Base-by-base conservation (phyloP, 2,329 filamentous ascomycete species). In the Trichophyton equinum region DNA sequence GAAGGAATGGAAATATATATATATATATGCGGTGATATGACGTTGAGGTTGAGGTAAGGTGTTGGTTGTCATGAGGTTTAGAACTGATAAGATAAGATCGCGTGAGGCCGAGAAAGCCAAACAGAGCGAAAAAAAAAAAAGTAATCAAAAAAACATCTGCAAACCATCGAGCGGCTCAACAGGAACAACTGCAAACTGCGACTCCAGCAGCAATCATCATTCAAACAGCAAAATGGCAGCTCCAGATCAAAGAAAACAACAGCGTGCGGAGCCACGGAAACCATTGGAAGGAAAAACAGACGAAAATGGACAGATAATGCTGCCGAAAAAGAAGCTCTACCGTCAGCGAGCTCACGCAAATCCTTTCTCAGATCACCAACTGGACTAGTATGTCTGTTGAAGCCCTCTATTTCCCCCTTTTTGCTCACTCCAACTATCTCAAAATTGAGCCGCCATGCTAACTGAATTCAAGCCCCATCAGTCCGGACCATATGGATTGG, bases 331-430 rank as follows among this genome's bases (percentile, higher is more conserved):
- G 80, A 92, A 88, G 77, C 96, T 94, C 77, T 99, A 96, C 74
- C 85, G 94, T 61, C 94, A 99, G 75, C 84, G 94, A 73, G 94
- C 94, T 42, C 94, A 99, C 77, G 94, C 94, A 64, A 99, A 99
- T 77, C 91, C 92, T 5, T 99, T 99, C 76, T 96, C 92, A 2
- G 94, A 99, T 70, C 94, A 99, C 78, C 79, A 83, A 62, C 79
- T 99, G 71, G 81, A 82, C 69, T 99, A 99, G 94, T 95, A 82
- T 69, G 84, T 78, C 18, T 53, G 5, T 30, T 38, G 33, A 38
- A 38, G 11, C 7, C 18, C 9, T 46, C 22, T 22, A 8, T 59
- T 62, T 44, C 4, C 47, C 40, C 46, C 11, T 44, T 57, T 25
- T 25, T 22, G 22, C 61, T 46, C 18, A 3, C 62, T 9, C 25